phyloP scores from a whole-genome alignment of 768 basidiomycete species.

The Clathrus columnatus region DNA sequence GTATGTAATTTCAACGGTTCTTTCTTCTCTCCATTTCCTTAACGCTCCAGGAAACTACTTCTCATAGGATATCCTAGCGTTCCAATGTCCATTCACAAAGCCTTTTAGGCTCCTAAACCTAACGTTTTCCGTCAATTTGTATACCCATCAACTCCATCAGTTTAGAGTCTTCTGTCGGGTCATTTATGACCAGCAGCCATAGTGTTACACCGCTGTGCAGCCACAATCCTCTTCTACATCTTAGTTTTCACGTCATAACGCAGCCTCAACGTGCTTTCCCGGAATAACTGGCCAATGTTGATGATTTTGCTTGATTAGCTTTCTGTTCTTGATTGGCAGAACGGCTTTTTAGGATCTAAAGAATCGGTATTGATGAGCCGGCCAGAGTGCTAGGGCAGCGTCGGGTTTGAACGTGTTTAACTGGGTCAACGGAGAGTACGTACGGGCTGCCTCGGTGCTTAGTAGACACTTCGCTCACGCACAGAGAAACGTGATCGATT shows the following conservation, averaged over 20 bases:
- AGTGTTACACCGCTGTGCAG: not conserved
- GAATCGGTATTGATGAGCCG: not conserved
- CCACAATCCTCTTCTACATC: not conserved
- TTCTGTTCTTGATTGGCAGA: not conserved
- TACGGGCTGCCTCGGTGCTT: not conserved
- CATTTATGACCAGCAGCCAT: not conserved
- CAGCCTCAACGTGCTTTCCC: not conserved
- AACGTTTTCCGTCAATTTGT: slow-evolving; percentile 1
- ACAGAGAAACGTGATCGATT: not conserved
- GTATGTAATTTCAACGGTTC: not conserved
- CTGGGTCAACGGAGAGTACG: not conserved
- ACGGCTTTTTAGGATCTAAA: not conserved
- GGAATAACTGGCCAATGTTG: not conserved
- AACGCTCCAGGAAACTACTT: slow-evolving; percentile 5
- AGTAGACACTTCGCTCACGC: not conserved
- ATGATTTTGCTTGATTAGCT: not conserved
- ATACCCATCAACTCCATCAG: not conserved
- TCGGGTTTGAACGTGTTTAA: slow-evolving; percentile 6
- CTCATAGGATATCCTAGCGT: not conserved
- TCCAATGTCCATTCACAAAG: not conserved
- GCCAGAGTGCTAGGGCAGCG: not conserved
- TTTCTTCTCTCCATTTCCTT: not conserved
- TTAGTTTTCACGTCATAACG: not conserved
- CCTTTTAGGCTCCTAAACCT: slow-evolving; percentile 5
- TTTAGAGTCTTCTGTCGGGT: not conserved